phyloP scores from a whole-genome alignment of 129 eudicot genomes.

The Solidago caesia region DNA sequence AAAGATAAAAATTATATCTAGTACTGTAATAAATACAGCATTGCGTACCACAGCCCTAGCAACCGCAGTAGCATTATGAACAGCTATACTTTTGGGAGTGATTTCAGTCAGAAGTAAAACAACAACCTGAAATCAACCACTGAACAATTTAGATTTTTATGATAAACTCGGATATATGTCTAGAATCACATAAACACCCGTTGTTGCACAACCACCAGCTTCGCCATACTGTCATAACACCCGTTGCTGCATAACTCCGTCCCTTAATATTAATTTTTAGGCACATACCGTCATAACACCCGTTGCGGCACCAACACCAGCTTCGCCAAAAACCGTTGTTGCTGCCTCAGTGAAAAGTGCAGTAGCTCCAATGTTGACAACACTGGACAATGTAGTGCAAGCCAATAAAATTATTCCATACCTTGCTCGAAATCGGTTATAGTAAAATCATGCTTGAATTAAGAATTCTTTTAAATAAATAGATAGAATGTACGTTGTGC shows the following conservation, averaged over 20 bases:
- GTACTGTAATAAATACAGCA: background rate
- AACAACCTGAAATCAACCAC: constrained; percentile 48
- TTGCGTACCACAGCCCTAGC: constrained; percentile 70
- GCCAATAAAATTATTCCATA: background rate
- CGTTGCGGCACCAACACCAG: constrained; percentile 72
- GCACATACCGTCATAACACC: constrained; percentile 64
- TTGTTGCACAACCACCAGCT: background rate
- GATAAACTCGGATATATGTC: background rate
- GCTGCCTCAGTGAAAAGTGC: constrained; percentile 78
- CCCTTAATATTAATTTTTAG: background rate
- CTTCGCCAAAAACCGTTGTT: constrained; percentile 69
- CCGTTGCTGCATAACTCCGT: constrained; percentile 46
- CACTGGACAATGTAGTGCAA: constrained; percentile 31
- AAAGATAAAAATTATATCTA: background rate
- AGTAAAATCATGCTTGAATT: background rate
- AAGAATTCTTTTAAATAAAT: background rate
- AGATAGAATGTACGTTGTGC: constrained; percentile 50
- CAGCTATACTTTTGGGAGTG: constrained; percentile 75
- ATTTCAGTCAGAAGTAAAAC: constrained; percentile 70
- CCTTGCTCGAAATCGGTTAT: constrained; percentile 1
- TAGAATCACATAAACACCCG: background rate
- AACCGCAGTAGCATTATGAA: constrained; percentile 70
- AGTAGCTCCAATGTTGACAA: constrained; percentile 75
- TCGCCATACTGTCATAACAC: constrained; percentile 54
- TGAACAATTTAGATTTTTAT: constrained; percentile 12